A percentile compares a stretch with the other conserved stretches of the same genome.
Evolutionary conservation across 2,329 filamentous ascomycete genomes (phyloP).

Genomic region (Epichloe glyceriae): DNA sequence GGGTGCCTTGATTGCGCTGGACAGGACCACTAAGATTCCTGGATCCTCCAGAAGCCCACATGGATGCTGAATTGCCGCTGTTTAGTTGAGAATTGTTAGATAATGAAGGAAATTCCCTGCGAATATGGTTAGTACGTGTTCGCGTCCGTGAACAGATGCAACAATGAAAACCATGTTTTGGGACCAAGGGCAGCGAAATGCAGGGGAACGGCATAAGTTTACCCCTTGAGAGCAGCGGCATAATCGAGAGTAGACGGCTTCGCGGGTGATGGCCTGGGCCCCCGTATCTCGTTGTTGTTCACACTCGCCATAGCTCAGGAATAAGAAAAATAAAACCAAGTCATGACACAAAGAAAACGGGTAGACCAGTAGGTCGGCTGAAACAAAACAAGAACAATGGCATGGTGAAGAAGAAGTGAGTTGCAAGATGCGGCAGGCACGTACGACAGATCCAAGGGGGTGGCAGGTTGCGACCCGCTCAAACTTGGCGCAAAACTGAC

Average conservation of each 20-base stretch:
- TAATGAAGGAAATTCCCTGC: slow-evolving; percentile 52
- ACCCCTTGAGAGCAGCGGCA: slow-evolving; percentile 20
- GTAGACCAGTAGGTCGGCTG: too few species aligned
- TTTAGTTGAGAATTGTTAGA: slow-evolving; percentile 46
- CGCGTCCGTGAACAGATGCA: not conserved
- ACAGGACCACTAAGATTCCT: slow-evolving; percentile 35
- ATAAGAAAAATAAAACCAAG: not conserved
- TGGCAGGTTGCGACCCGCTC: slow-evolving; percentile 47
- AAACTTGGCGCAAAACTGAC: slow-evolving; percentile 56
- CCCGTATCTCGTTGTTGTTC: slow-evolving; percentile 9
- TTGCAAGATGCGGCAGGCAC: slow-evolving; percentile 21
- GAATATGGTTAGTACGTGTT: not conserved
- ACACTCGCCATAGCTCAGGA: slow-evolving; percentile 5
- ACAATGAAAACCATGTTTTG: not conserved
- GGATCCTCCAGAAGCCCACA: slow-evolving; percentile 40
- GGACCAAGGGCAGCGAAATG: not conserved
- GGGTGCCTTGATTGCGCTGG: slow-evolving; percentile 38
- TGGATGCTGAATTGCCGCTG: slow-evolving; percentile 33
- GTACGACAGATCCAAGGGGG: slow-evolving; percentile 52
- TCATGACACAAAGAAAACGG: not conserved
- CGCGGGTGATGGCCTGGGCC: slow-evolving; percentile 3
- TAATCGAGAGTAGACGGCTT: slow-evolving; percentile 12
- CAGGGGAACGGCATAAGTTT: slow-evolving; percentile 3
- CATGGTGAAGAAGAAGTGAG: slow-evolving; percentile 2
- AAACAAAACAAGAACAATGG: not conserved